phyloP scores from a whole-genome alignment of 768 basidiomycete genomes.

The Xanthoconium purpureum region DNA sequence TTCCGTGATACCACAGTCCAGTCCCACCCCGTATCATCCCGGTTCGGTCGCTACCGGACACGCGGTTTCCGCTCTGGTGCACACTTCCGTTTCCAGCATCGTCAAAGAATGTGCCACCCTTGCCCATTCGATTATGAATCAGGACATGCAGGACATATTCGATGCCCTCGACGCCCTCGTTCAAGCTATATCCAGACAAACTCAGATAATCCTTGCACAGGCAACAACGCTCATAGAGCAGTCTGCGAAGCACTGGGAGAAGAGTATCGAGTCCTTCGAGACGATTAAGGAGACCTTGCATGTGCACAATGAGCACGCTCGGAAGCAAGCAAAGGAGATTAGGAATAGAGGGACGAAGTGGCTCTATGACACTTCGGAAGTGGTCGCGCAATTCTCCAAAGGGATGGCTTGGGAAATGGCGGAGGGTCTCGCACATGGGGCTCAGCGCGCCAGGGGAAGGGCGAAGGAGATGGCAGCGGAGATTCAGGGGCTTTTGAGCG shows the following conservation, averaged over 20 bases:
- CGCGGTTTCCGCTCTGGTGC: slow-evolving; percentile 25
- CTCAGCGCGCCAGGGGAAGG: slow-evolving; percentile 42
- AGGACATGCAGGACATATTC: slow-evolving; percentile 54
- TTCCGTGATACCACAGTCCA: slow-evolving; percentile 25
- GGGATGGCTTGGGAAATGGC: slow-evolving; percentile 42
- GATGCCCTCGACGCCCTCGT: slow-evolving; percentile 59
- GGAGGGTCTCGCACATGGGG: slow-evolving; percentile 36
- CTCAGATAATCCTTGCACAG: slow-evolving; percentile 22
- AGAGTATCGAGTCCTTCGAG: slow-evolving; percentile 36
- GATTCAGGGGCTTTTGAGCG: slow-evolving; percentile 24
- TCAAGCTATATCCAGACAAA: slow-evolving; percentile 48
- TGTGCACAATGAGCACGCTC: slow-evolving; percentile 51
- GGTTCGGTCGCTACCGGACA: slow-evolving; percentile 15
- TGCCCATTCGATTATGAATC: slow-evolving; percentile 42
- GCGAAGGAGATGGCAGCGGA: slow-evolving; percentile 44
- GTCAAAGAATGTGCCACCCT: slow-evolving; percentile 48
- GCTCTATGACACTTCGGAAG: slow-evolving; percentile 41
- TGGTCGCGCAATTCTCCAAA: slow-evolving; percentile 42
- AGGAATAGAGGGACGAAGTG: slow-evolving; percentile 48
- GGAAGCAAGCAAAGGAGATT: slow-evolving; percentile 51
- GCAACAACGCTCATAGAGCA: slow-evolving; percentile 44
- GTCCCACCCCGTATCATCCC: slow-evolving; percentile 7
- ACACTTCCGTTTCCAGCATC: slow-evolving; percentile 46
- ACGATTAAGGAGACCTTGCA: slow-evolving; percentile 39
- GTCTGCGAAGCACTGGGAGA: slow-evolving; percentile 38